Percentiles rank a stretch among this genome's conserved stretches.
Evolutionary conservation across 805 yeast species (phyloP).

Genomic region (Saturnispora saitoi): DNA sequence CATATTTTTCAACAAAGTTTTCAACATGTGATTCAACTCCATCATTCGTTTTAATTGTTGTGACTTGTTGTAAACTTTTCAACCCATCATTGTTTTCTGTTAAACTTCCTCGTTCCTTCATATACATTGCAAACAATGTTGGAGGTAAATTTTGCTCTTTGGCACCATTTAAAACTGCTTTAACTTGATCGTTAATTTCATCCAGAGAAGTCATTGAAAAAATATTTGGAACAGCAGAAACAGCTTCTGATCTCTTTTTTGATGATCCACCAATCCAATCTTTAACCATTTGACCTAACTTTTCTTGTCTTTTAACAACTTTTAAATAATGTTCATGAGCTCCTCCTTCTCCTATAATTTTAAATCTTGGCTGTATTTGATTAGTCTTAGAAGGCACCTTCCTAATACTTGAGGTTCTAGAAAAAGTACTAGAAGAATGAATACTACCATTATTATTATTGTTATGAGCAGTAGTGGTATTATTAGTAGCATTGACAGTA

Average conservation of each 20-base stretch:
- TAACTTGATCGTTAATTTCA: conserved; percentile 22
- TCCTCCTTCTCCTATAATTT: conserved; percentile 37
- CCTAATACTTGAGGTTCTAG: conserved; percentile 2
- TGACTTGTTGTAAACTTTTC: not conserved
- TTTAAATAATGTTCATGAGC: conserved; percentile 72
- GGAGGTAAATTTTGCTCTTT: conserved; percentile 39
- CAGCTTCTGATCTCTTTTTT: conserved; percentile 50
- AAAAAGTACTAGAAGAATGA: not conserved
- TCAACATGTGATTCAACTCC: conserved; percentile 1
- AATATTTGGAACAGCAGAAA: conserved; percentile 64
- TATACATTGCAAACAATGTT: conserved; percentile 59
- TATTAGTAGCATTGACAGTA: not conserved
- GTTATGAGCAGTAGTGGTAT: not conserved
- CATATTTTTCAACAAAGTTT: conserved; percentile 81
- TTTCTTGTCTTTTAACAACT: conserved; percentile 72
- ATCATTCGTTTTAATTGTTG: not conserved
- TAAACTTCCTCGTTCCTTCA: conserved; percentile 29
- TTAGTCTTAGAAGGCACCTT: not conserved
- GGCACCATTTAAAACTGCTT: conserved; percentile 16
- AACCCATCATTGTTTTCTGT: not conserved
- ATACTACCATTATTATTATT: not conserved
- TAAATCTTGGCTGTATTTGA: conserved; percentile 3
- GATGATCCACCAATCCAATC: conserved; percentile 69
- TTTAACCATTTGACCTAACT: conserved; percentile 63
- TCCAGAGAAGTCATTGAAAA: conserved; percentile 30